Base-by-base conservation (phyloP, 2,329 filamentous ascomycete genomes). In the Sarocladium strictum region DNA sequence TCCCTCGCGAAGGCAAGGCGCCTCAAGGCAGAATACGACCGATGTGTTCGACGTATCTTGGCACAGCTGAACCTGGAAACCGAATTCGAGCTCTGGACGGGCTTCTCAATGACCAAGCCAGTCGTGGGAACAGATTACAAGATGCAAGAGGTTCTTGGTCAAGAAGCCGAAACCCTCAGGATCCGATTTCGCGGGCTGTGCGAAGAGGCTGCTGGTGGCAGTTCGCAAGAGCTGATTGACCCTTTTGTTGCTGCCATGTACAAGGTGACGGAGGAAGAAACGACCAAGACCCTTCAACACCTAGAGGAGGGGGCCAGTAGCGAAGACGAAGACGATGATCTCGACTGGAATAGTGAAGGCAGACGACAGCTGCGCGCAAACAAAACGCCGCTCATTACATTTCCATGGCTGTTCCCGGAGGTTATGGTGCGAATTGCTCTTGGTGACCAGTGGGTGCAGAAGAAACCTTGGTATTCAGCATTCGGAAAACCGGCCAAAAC, bases 51-150 rank as follows among this genome's bases (percentile, higher is more conserved):
- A 12, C 82, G 91, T 0, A 77, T 97, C 54, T 92, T 97, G 84
- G 86, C 84, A 1, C 92, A 96, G 63, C 84, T 91, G 60, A 87
- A 87, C 41, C 87, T 97, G 55, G 72, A 75, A 17, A 96, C 89
- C 0, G 94, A 99, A 63, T 97, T 96, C 60, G 94, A 99, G 68
- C 81, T 96, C 11, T 97, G 87, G 84, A 87, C 90, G 0, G 86
- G 89, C 0, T 97, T 97, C 67, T 83, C 92, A 2, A 76, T 97
- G 56, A 79, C 80, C 1, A 89, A 87, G 64, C 87, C 89, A 9
- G 78, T 83, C 0, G 79, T 89, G 24, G 84, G 81, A 32, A 81
- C 78, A 9, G 89, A 94, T 59, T 97, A 95, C 73, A 96, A 94
- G 63, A 82, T 91, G 49, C 85, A 91, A 50, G 93, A 99, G 67